Base-by-base conservation (phyloP, 2,329 filamentous ascomycete genomes). In the Nothophoma quercina region DNA sequence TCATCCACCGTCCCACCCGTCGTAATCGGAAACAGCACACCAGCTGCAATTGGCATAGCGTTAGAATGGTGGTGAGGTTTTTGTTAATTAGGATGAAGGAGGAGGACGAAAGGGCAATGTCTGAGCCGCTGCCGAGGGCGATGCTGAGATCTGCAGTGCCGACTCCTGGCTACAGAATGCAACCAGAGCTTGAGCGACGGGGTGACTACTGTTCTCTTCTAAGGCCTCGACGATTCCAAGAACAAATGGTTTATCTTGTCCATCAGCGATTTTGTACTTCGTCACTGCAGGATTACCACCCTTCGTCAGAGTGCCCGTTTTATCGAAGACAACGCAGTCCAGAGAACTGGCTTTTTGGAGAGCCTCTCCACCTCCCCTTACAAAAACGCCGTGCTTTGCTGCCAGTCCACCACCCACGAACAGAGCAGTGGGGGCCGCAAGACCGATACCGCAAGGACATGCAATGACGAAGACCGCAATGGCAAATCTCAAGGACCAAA, bases 401-500 rank as follows among this genome's bases (percentile, higher is more conserved):
- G 91, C 91, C 15, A 95, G 77, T 1, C 90, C 90, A 28, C 89
- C 87, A 2, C 90, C 91, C 8, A 95, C 90, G 59, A 93, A 93
- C 26, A 96, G 68, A 9, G 91, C 91, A 0, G 91, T 96, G 1
- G 91, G 91, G 0, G 90, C 90, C n/a, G 91, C 91, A 7, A 96
- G 84, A 1, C 88, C 91, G 12, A 96, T 81, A 2, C 91, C 91
- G 65, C 91, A 96, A 1, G 91, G 91, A 67, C 91, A 96, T 2
- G 91, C 90, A 22, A 96, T 88, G 26, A 96, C 90, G 62, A 96
- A 95, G 10, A 95, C 90, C 6, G 91, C 85, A 63, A 96, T 93
- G 13, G 91, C 89, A 79, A 93, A 95, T 58, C 90, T 87, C 35
- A 95, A 81, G 2, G 89, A 88, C 79, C 90, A 93, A 1, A 87